Conservation (phyloP, 1,284 basidiomycete species). For the Psilocybe mexicana region DNA sequence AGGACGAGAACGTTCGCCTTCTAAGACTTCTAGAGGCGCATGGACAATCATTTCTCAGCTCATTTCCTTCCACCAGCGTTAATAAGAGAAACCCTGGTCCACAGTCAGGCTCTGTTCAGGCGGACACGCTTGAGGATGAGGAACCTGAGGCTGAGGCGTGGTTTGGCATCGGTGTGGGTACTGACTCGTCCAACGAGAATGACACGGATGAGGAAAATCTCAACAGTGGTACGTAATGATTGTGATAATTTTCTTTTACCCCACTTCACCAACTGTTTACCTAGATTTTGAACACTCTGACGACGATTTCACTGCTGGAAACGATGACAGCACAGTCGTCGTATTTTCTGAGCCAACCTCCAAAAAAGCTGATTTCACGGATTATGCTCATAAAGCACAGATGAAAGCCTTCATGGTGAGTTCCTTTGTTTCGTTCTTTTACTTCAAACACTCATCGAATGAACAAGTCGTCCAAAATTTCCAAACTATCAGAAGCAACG, state of each 20-base stretch:
- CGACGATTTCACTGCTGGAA: conserved; percentile 40
- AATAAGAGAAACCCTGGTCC: conserved; percentile 8
- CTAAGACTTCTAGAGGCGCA: conserved; percentile 62
- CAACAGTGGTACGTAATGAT: conserved; percentile 8
- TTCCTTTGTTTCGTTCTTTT: conserved; percentile 9
- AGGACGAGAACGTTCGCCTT: conserved; percentile 39
- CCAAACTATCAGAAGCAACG: conserved; percentile 46
- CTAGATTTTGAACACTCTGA: conserved; percentile 43
- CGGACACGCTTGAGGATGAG: conserved; percentile 13
- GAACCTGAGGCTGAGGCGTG: conserved; percentile 28
- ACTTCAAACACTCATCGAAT: neutral
- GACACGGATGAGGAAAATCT: conserved; percentile 1
- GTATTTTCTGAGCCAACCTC: conserved; percentile 53
- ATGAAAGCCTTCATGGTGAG: conserved; percentile 74
- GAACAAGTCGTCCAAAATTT: conserved; percentile 72
- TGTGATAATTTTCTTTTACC: neutral
- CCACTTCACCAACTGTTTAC: neutral
- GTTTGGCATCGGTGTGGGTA: conserved; percentile 19
- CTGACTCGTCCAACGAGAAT: conserved; percentile 17
- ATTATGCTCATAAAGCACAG: conserved; percentile 40
- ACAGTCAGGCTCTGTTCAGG: neutral
- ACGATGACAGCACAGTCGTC: conserved; percentile 36
- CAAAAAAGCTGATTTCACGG: conserved; percentile 22
- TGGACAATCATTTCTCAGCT: conserved; percentile 61
- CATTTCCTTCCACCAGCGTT: conserved; percentile 41